Conservation (phyloP, 257 asterid genomes). For the Plantago major region DNA sequence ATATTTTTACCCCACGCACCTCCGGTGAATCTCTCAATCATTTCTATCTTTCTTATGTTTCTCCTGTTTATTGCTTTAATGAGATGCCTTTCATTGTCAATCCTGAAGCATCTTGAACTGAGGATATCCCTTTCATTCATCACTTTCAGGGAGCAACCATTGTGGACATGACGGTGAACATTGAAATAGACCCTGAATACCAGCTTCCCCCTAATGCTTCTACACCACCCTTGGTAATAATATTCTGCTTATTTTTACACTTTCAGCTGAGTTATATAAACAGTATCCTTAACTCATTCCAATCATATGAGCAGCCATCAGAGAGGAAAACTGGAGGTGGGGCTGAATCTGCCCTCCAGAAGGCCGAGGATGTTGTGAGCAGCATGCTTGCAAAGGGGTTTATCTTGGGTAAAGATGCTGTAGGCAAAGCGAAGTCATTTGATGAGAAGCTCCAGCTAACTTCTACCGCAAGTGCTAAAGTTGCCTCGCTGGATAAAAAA, state of each 20-base stretch:
- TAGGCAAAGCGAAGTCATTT: slow-evolving; percentile 64
- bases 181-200: slow-evolving; percentile 61
- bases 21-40: neutral
- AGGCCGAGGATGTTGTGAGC: slow-evolving; percentile 91
- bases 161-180: slow-evolving; percentile 74
- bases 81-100: slow-evolving; percentile 1
- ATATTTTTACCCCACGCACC: neutral
- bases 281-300: slow-evolving; percentile 20
- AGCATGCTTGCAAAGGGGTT: slow-evolving; percentile 90
- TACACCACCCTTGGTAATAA: slow-evolving; percentile 45
- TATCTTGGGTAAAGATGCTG: slow-evolving; percentile 80
- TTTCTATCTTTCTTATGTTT: neutral
- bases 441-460: slow-evolving; percentile 86
- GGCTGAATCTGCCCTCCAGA: slow-evolving; percentile 60
- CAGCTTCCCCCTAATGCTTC: slow-evolving; percentile 72
- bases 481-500: slow-evolving; percentile 59
- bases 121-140: slow-evolving; percentile 3
- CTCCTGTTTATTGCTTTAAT: slow-evolving; percentile 1
- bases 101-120: neutral
- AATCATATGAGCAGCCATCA: slow-evolving; percentile 34
- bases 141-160: slow-evolving; percentile 82
- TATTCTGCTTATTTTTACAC: slow-evolving; percentile 2
- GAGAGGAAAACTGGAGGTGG: slow-evolving; percentile 39
- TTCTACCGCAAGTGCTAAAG: slow-evolving; percentile 80
- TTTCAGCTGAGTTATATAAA: slow-evolving; percentile 4